Evolutionary conservation across 1,284 basidiomycete species (phyloP), one percentile per base, ranked within the genome.

Genomic region (Mixia osmundae): DNA sequence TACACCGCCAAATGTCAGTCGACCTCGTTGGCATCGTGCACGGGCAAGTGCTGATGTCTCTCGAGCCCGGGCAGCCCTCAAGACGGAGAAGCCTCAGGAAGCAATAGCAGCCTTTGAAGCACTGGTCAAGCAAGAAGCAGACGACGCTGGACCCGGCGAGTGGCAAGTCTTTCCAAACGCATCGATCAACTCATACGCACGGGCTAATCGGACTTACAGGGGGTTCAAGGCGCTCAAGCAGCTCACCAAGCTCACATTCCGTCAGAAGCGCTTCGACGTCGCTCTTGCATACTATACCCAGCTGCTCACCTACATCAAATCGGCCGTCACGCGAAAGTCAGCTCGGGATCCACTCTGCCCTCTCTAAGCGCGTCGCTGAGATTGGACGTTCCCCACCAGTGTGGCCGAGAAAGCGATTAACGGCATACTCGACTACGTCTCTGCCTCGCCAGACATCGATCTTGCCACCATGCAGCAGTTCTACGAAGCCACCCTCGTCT

Each of bases 201-300:
- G 34, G 1, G 31, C 30, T 30, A 39, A 44, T 21, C 30, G 30
- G 15, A 47, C 41, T 18, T 43, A 36, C 49, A 89, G 85, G 83
- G 91, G 89, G 1, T 99, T 99, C 69, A 99, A 99, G 55, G 79
- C 87, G 5, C 66, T 97, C 38, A 99, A 99, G 52, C 91, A 99
- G 51, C 80, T 78, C 30, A 95, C 87, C 16, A 99, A 99, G 57
- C 65, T 95, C 38, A 70, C 89, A 40, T 97, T 79, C 55, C 67
- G 62, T 9, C 65, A 87, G 25, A 68, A 69, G 42, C 64, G 75
- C 47, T 83, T 83, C 26, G 65, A 68, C 18, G 76, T 87, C 34
- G 89, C 91, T 0, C 61, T 97, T 33, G 61, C 69, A 51, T 76
- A 83, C 4, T 95, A 97, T 54, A 73, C 63, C 6, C 67, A 75